A percentile compares a stretch with the other conserved stretches of the same genome.
Conservation (phyloP, 2,329 filamentous ascomycete species). For the Calonectria montana region DNA sequence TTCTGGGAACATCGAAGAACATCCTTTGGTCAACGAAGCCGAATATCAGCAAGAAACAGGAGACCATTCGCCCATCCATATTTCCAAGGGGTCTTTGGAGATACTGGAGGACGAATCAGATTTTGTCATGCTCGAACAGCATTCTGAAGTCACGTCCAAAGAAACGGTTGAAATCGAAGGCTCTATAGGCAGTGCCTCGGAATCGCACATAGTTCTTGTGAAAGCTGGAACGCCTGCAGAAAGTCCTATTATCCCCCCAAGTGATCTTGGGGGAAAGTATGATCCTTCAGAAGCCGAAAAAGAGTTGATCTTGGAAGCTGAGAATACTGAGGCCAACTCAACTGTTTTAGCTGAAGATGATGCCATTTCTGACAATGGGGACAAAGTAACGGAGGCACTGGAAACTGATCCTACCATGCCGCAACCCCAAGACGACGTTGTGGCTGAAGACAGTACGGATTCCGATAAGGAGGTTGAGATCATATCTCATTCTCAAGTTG, state of each 20-base stretch:
- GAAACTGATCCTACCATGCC: background rate
- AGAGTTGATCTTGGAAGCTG: background rate
- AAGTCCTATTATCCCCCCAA: constrained; percentile 13
- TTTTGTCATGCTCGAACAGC: background rate
- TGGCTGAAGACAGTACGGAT: background rate
- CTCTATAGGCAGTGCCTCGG: background rate
- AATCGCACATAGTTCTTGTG: background rate
- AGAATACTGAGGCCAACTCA: background rate
- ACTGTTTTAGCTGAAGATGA: background rate
- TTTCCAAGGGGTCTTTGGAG: background rate
- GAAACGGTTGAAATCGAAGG: background rate
- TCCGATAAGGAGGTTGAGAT: background rate
- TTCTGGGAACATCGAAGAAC: background rate
- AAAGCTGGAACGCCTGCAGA: background rate
- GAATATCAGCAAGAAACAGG: background rate
- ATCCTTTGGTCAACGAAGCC: background rate
- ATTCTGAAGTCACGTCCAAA: background rate
- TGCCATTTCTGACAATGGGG: background rate
- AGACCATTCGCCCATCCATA: background rate
- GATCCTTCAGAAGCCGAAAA: constrained; percentile 8
- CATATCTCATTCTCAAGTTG: background rate
- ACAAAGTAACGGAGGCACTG: background rate
- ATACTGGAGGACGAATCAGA: background rate
- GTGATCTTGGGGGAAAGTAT: background rate
- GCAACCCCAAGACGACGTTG: background rate